phyloP scores from a whole-genome alignment of 2,329 filamentous ascomycete genomes.

The Teratosphaeria pseudoeucalypti region DNA sequence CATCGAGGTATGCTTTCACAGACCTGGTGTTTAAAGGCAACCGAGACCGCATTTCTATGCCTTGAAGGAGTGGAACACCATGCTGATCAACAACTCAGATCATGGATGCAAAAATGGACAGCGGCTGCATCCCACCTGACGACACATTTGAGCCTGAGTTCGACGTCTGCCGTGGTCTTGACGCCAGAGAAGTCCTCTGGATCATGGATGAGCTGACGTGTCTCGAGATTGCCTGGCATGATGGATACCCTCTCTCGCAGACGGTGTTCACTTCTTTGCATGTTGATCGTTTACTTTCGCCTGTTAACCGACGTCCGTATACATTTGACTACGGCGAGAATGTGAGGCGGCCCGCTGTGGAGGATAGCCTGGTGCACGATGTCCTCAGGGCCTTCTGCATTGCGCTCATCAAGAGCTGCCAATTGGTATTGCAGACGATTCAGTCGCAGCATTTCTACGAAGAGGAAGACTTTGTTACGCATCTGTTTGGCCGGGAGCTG shows the following conservation, averaged over 20 bases:
- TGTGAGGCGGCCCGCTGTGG: background rate
- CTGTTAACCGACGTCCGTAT: conserved; percentile 34
- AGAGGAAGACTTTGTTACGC: conserved; percentile 95
- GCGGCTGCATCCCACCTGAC: conserved; percentile 66
- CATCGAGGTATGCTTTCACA: conserved; percentile 46
- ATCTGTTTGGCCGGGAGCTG: conserved; percentile 73
- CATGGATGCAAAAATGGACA: conserved; percentile 99
- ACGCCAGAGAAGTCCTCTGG: conserved; percentile 63
- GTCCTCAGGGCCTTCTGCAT: conserved; percentile 79
- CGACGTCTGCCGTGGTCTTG: conserved; percentile 12
- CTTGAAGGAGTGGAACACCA: conserved; percentile 1
- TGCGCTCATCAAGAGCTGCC: conserved; percentile 71
- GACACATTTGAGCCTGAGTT: conserved; percentile 69
- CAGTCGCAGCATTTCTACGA: conserved; percentile 84
- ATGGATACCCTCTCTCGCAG: conserved; percentile 89
- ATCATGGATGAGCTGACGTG: conserved; percentile 90
- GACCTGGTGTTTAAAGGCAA: background rate
- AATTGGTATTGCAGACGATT: conserved; percentile 66
- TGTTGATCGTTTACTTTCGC: conserved; percentile 70
- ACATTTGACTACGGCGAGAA: conserved; percentile 34
- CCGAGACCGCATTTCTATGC: background rate
- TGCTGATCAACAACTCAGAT: conserved; percentile 51
- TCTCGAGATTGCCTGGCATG: conserved; percentile 95
- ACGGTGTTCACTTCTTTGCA: conserved; percentile 90
- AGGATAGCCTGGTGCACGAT: conserved; percentile 42